phyloP scores from a whole-genome alignment of 257 asterid species.

The Nicotiana knightiana region DNA sequence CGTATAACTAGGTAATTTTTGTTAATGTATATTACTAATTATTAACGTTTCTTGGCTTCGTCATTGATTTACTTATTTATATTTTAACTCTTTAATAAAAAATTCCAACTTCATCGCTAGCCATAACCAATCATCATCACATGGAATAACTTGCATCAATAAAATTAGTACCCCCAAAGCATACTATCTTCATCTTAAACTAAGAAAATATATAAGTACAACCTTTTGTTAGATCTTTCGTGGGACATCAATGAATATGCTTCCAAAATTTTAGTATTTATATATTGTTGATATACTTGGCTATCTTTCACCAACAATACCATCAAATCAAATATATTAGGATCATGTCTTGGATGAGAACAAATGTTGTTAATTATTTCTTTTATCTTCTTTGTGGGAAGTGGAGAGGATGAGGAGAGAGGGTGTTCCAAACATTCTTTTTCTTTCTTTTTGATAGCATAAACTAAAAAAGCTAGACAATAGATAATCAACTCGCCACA shows the following conservation, averaged over 20 bases:
- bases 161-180: background rate
- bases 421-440: background rate
- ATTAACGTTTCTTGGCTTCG: too few species aligned
- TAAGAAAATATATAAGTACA: background rate
- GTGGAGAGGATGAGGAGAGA: background rate
- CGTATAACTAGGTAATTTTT: too few species aligned
- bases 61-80: too few species aligned
- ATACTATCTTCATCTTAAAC: background rate
- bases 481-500: conserved; percentile 4
- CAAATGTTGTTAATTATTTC: background rate
- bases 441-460: background rate
- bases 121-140: background rate
- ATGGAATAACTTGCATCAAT: background rate
- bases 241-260: background rate
- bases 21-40: too few species aligned
- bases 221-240: background rate
- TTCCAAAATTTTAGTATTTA: background rate
- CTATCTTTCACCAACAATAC: background rate
- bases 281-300: background rate
- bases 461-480: background rate
- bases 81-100: too few species aligned
- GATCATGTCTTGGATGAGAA: background rate
- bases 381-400: background rate
- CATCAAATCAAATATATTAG: background rate
- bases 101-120: too few species aligned